Evolutionary conservation across 306 rosid species (phyloP).

Genomic region (cucumber (Cucumis sativus)): Cucumber_9930_V3 NC_026657.2:12078501-12079000

Average conservation of each 20-base stretch:
- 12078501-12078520: too few relatives aligned
- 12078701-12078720: too few relatives aligned
- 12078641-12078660: too few relatives aligned
- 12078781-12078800: background rate
- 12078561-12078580: too few relatives aligned
- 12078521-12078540: too few relatives aligned
- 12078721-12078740: background rate
- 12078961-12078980: slow-evolving; percentile 31
- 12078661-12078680: too few relatives aligned
- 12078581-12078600: too few relatives aligned
- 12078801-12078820: background rate
- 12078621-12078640: too few relatives aligned
- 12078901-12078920: background rate
- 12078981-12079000: slow-evolving; percentile 43
- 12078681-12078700: too few relatives aligned
- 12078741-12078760: background rate
- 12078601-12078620: too few relatives aligned
- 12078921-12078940: background rate
- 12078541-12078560: too few relatives aligned
- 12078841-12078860: background rate
- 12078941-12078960: background rate
- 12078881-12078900: background rate
- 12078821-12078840: background rate
- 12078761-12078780: background rate
- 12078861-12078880: background rate